These are phyloP conservation scores for Candida dubliniensis DNA, from an alignment of 1,139 yeast species.

Conservation along the genomic window DNA sequence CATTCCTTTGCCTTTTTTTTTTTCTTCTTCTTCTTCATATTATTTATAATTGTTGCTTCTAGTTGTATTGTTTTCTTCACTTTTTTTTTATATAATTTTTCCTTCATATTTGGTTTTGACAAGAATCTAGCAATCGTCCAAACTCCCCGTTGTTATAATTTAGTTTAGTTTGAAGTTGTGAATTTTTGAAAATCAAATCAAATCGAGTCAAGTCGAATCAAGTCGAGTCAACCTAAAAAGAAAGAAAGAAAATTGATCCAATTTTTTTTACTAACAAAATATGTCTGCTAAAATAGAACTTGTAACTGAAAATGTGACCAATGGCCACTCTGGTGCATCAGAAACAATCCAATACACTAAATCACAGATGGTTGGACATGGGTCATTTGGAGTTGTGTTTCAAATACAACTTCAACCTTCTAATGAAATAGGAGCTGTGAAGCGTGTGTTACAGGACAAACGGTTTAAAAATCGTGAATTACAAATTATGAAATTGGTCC, in stretches of 20 bases:
- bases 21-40: background rate
- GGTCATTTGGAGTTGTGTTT: conserved; percentile 95
- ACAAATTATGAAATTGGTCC: conserved; percentile 89
- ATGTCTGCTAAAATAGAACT: conserved; percentile 53
- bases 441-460: conserved; percentile 90
- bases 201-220: too few species aligned
- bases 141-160: too few species aligned
- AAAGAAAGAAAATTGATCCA: too few species aligned
- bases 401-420: conserved; percentile 79
- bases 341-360: conserved; percentile 67
- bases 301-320: conserved; percentile 69
- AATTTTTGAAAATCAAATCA: too few species aligned
- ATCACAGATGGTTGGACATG: conserved; percentile 90
- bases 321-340: conserved; percentile 69
- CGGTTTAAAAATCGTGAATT: conserved; percentile 95
- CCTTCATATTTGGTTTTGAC: too few species aligned
- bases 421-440: conserved; percentile 84
- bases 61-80: background rate
- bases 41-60: background rate
- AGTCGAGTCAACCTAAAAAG: too few species aligned
- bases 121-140: too few species aligned
- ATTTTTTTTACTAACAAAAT: too few species aligned
- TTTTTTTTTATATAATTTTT: background rate
- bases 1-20: background rate
- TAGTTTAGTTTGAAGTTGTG: too few species aligned